Evolutionary conservation across 139 green algal species (phyloP), one percentile per base, ranked within the genome.

Genomic region (Pleodorina starrii): DNA sequence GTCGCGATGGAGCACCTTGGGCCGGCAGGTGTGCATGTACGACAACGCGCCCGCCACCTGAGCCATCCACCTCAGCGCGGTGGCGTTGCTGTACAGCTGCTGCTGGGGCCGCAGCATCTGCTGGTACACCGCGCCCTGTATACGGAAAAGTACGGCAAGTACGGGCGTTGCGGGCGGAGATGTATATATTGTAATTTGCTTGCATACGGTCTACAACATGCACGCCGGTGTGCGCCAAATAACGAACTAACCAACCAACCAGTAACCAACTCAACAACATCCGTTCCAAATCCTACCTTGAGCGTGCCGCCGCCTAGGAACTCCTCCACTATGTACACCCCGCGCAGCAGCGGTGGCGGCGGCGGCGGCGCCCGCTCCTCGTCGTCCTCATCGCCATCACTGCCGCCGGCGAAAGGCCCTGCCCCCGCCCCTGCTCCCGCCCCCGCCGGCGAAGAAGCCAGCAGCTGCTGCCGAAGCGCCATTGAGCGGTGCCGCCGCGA

Each of bases 1-100:
- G 77, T 84, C 77, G 32, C 77, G 77, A 35, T 84, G 77, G 1
- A 84, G 50, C 5, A 84, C 77, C 21, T 84, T 84, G 14, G 77
- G 77, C 32, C 50, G 50, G 36, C 51, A 73, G n/a, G 54, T 54
- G 78, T 85, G 78, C 54, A 85, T 54, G 78, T 85, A 73, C 36
- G 78, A 69, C 78, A 85, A 23, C 25, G 78, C 78, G 36, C 12
- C 25, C 36, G 78, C 78, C 51, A 85, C 54, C 54, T 85, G 78
- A 3, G 36, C 35, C 50, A 71, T 84, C 76, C 76, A 84, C 17
- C 50, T n/a, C 50, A 84, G 48, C 3, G 76, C 76, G 19, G 76
- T 71, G 5, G 50, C 48, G 35, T 84, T 84, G 46, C 7, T 50
- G 76, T 84, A 84, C 50, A 84, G 76, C 50, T 72, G 50, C 35